Evolutionary conservation across 345 rosid genomes (phyloP), one percentile per base, ranked within the genome.

Genomic region (Gynandropsis gynandra): DNA sequence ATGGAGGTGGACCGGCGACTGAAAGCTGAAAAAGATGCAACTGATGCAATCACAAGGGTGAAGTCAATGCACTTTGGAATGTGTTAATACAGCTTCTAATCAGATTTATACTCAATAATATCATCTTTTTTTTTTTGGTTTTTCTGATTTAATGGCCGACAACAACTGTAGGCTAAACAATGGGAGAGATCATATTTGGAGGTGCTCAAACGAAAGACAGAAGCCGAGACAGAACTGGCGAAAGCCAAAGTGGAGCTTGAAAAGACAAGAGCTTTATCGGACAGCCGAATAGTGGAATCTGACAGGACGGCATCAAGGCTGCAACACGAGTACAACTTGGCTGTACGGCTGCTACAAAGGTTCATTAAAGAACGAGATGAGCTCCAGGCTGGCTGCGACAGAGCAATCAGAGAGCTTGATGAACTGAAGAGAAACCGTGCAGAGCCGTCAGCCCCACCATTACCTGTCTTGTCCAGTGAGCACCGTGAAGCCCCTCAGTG

Each of bases 331-430:
- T 75, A 83, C 16, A 55, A 78, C 52, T 75, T 87, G 47, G 92
- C 84, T 13, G 81, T 81, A 10, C 75, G 67, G 19, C 72, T 77
- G 42, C 60, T 80, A 66, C 76, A 73, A 46, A 80, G 42, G 40
- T 80, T 70, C 65, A 77, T 69, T 51, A 52, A 64, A 59, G 89
- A 87, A 63, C 57, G 70, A 52, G 78, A 77, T 49, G 74, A 75
- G 18, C 46, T 86, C 69, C 78, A 70, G 55, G 58, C 68, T 65
- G 82, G 67, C 69, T 76, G 74, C 54, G 80, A 74, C 70, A 69
- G 46, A 66, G 82, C 92, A 58, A 81, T 83, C 35, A 71, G 47
- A 72, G 78, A 78, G 70, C 82, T 74, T 8, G 89, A 83, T 63
- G 81, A 79, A 69, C 78, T 79, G 59, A 68, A 73, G 61, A 71